Evolutionary conservation across 1,284 basidiomycete genomes (phyloP), one percentile per base, ranked within the genome.

Genomic region (Heliocybe sulcata): DNA sequence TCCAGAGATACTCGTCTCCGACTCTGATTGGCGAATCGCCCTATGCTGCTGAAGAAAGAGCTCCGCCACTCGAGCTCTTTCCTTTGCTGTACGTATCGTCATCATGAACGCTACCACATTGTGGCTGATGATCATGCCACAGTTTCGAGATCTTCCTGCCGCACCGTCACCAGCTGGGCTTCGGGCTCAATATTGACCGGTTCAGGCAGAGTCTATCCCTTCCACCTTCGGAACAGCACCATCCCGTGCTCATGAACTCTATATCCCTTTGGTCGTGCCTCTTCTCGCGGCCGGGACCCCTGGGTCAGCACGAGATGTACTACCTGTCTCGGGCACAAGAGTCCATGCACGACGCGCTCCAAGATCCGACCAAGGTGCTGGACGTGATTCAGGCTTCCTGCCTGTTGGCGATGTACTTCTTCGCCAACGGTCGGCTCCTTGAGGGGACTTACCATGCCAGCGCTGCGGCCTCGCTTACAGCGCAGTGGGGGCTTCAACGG

Each of bases 261-360:
- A 85, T 90, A 62, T 90, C 82, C 65, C 77, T 90, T 2, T 89
- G 87, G 83, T 85, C 87, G 1, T 89, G 87, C 65, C 87, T 85
- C 64, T 76, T 90, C 47, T 88, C 87, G 16, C 77, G 87, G 23
- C 82, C 85, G 10, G 82, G 80, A 35, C 77, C 81, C 2, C 72
- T 88, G 12, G 79, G 77, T 61, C 80, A 82, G 54, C 82, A 88
- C 62, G 86, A 90, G 68, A 75, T 80, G 16, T 76, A 82, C 55
- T 90, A 87, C 63, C 79, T 90, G 54, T 70, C 70, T 3, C 77
- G 79, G 51, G 72, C 85, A 4, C 77, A 86, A 22, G 77, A 83
- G 25, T 75, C 77, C 0, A 73, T 87, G 55, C 76, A 73, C 38
- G 82, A 85, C 42, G 84, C 80, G 25, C 72, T 87, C 51, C 77